A percentile compares a stretch with the other conserved stretches of the same genome.
These are phyloP conservation scores for Hypsizygus ulmarius DNA, from an alignment of 1,284 basidiomycete genomes.

Conservation along the genomic window DNA sequence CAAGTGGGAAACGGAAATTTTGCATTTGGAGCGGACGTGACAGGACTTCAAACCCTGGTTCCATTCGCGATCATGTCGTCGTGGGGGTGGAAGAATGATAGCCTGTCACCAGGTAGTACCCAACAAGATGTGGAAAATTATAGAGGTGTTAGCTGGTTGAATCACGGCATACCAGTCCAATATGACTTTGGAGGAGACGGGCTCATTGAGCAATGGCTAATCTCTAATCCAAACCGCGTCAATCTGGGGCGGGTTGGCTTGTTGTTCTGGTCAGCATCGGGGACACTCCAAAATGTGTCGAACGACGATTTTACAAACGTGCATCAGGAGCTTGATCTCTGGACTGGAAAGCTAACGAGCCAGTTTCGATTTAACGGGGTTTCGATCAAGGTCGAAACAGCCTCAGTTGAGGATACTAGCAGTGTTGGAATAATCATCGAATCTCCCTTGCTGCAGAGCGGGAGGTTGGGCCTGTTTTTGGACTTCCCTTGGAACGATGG, in stretches of 20 bases:
- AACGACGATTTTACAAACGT: constrained; percentile 37
- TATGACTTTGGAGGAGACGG: constrained; percentile 52
- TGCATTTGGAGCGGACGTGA: constrained; percentile 58
- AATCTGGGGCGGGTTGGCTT: constrained; percentile 54
- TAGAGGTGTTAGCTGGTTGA: constrained; percentile 47
- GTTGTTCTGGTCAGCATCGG: constrained; percentile 35
- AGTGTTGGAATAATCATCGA: constrained; percentile 40
- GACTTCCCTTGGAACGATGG: constrained; percentile 66
- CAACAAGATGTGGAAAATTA: constrained; percentile 46
- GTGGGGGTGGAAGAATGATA: constrained; percentile 65
- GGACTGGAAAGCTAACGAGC: constrained; percentile 52
- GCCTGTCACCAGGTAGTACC: constrained; percentile 43
- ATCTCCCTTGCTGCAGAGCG: constrained; percentile 40
- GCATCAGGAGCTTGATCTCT: constrained; percentile 49
- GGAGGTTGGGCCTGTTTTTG: constrained; percentile 48
- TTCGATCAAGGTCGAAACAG: constrained; percentile 38
- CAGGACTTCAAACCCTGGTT: constrained; percentile 55
- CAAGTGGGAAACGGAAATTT: constrained; percentile 64
- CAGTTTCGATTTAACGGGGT: constrained; percentile 38
- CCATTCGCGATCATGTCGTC: constrained; percentile 56
- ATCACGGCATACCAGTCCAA: constrained; percentile 47
- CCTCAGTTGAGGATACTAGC: constrained; percentile 39
- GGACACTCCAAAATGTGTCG: constrained; percentile 32
- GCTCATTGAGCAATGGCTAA: constrained; percentile 54
- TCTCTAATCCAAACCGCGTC: constrained; percentile 55